These are phyloP conservation scores for Linum usitatissimum DNA, from an alignment of 345 rosid species.

Conservation along the genomic window DNA sequence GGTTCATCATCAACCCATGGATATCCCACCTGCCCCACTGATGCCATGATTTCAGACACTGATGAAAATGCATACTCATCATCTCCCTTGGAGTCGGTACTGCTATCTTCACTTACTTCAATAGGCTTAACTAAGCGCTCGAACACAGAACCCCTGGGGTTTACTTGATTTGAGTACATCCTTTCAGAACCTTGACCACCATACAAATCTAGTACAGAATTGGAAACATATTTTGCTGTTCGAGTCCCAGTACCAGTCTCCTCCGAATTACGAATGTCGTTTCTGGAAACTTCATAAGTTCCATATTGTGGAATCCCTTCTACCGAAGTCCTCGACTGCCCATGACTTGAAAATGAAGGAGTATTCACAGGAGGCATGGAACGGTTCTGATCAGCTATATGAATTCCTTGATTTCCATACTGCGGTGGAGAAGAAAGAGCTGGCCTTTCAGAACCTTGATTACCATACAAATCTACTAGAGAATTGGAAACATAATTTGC, in stretches of 20 bases:
- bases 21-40: no score
- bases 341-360: slow-evolving; percentile 15
- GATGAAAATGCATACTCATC: slow-evolving; percentile 19
- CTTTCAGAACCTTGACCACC: slow-evolving; percentile 2
- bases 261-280: slow-evolving; percentile 14
- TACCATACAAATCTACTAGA: neutral
- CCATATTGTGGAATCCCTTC: slow-evolving; percentile 2
- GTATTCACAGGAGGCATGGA: slow-evolving; percentile 1
- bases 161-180: slow-evolving; percentile 5
- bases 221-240: neutral
- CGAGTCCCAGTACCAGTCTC: neutral
- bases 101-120: slow-evolving; percentile 2
- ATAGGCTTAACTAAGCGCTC: slow-evolving; percentile 34
- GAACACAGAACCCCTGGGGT: slow-evolving; percentile 39
- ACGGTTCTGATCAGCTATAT: slow-evolving; percentile 11
- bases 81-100: neutral
- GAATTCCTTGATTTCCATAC: slow-evolving; percentile 10
- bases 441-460: slow-evolving; percentile 11
- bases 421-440: slow-evolving; percentile 16
- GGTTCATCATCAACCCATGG: no score
- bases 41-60: slow-evolving; percentile 27
- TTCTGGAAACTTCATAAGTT: slow-evolving; percentile 14
- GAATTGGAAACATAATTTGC: neutral
- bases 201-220: neutral
- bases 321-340: no score